Percentiles rank a stretch among this genome's conserved stretches.
phyloP scores from a whole-genome alignment of 139 green algal genomes.

The Edaphochlamys debaryana region DNA sequence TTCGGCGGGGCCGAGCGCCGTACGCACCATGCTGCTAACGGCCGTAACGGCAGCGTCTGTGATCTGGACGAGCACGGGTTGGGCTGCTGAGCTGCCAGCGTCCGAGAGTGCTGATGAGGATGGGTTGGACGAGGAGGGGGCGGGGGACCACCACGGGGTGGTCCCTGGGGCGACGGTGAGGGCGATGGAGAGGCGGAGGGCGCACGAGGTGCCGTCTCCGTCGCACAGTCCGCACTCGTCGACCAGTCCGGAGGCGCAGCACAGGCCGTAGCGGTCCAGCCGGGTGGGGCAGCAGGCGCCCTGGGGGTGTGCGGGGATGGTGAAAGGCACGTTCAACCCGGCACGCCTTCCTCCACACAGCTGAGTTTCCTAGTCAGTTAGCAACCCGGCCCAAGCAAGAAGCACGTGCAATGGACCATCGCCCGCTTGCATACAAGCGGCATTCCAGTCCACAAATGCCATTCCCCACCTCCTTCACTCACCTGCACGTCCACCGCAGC shows the following conservation, averaged over 20 bases:
- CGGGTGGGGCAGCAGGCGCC: constrained; percentile 61
- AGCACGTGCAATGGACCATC: too few relatives aligned
- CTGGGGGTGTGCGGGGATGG: constrained; percentile 3
- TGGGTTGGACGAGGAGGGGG: not conserved
- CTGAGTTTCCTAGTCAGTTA: not conserved
- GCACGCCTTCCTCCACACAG: too few relatives aligned
- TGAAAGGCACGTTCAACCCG: not conserved
- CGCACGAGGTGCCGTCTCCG: constrained; percentile 65
- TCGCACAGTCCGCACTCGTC: constrained; percentile 81
- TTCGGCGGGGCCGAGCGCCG: not conserved
- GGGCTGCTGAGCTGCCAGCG: too few relatives aligned
- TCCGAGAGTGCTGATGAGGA: too few relatives aligned
- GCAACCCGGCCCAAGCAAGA: too few relatives aligned
- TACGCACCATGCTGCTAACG: too few relatives aligned
- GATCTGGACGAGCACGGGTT: not conserved
- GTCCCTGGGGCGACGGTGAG: constrained; percentile 21
- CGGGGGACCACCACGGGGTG: too few relatives aligned
- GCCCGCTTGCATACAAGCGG: not conserved
- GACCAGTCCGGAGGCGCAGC: constrained; percentile 67
- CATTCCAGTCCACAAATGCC: not conserved
- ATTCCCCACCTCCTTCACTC: too few relatives aligned
- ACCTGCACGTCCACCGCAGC: constrained; percentile 61
- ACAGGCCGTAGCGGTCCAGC: constrained; percentile 68
- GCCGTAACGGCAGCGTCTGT: too few relatives aligned
- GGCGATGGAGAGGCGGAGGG: constrained; percentile 31